Evolutionary conservation across 2,329 filamentous ascomycete species (phyloP), one percentile per base, ranked within the genome.

Genomic region (Fusarium liriodendri): DNA sequence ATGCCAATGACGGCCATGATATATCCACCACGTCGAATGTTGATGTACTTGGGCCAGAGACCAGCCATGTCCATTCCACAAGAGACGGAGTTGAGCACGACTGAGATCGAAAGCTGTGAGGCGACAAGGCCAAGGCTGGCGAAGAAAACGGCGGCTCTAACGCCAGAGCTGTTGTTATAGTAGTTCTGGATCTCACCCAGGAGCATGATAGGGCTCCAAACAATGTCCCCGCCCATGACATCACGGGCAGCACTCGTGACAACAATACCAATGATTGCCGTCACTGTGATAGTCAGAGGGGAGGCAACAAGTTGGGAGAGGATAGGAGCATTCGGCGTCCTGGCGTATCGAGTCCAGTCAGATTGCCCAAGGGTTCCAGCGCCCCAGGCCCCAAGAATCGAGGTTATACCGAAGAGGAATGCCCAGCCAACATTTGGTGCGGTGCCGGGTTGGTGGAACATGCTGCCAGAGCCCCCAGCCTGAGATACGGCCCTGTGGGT

Each of bases 1-100:
- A 87, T 84, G 14, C 82, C 83, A 8, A 88, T 79, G 4, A 87
- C 71, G 0, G 85, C 81, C 6, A 83, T 85, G 45, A 90, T 79
- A 67, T 87, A 87, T 4, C 84, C 84, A 1, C 89, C 89, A 3
- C 89, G 84, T 6, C 88, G 81, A 66, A 90, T 90, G 76, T 89
- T 89, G 79, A 91, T 85, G 70, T 86, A 89, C 45, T 82, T 83
- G 0, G 88, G 87, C 66, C 85, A 85, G 0, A 89, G 78, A 1
- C 85, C 86, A 0, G 88, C 84, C 58, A 90, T 80, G 73, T 90
- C 89, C 82, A 90, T 89, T 7, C 88, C 89, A 4, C 84, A 83
- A 0, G 85, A 85, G 71, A 88, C 83, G 1, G 84, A 83, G 72
- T 89, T 89, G 62, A 85, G 81, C 42, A 87, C 82, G 5, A 78